phyloP scores from a whole-genome alignment of 140 eudicot genomes.

The Flaveria floridana region DNA sequence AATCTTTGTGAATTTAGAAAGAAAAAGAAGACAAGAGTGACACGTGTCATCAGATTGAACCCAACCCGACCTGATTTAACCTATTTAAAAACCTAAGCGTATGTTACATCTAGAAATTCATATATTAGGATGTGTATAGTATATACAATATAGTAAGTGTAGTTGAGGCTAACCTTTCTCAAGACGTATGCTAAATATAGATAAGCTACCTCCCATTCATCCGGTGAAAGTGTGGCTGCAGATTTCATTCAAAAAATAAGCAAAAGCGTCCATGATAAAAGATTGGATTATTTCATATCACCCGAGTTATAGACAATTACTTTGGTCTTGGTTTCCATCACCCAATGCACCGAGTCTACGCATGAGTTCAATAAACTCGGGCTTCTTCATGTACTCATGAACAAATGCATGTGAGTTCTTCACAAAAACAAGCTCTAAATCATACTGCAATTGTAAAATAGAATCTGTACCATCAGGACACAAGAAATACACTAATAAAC shows the following conservation, averaged over 20 bases:
- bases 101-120: background rate
- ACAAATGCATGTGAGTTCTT: slow-evolving; percentile 87
- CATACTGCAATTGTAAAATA: slow-evolving; percentile 58
- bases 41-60: background rate
- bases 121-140: background rate
- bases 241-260: slow-evolving; percentile 15
- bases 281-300: background rate
- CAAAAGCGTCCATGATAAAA: background rate
- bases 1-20: background rate
- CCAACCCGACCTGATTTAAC: background rate
- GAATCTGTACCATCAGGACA: background rate
- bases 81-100: background rate
- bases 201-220: slow-evolving; percentile 99
- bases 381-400: slow-evolving; percentile 88
- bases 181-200: slow-evolving; percentile 80
- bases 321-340: slow-evolving; percentile 84
- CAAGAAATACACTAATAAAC: background rate
- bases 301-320: slow-evolving; percentile 31
- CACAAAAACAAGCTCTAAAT: slow-evolving; percentile 89
- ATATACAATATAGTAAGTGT: background rate
- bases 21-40: background rate
- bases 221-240: slow-evolving; percentile 82
- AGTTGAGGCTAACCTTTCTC: slow-evolving; percentile 66
- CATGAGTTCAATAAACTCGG: slow-evolving; percentile 86
- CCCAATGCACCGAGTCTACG: slow-evolving; percentile 96